These are phyloP conservation scores for Penicillium cinerascens DNA, from an alignment of 495 filamentous ascomycete genomes.

Conservation along the genomic window DNA sequence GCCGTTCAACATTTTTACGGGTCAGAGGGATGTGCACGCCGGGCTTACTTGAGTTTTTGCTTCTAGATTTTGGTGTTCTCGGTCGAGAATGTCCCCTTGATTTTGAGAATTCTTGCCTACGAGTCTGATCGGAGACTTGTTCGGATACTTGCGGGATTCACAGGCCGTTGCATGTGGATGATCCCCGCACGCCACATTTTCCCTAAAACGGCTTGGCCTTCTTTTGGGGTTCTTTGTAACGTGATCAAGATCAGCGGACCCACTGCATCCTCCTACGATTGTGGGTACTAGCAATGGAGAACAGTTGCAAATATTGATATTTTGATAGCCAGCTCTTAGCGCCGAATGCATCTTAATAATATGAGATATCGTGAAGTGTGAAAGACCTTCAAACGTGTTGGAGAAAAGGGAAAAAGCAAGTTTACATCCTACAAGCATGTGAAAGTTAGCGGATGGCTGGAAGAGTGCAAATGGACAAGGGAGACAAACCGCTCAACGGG, in stretches of 20 bases:
- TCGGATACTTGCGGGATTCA: too few species aligned
- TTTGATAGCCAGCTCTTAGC: conserved; percentile 18
- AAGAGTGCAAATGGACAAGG: background rate
- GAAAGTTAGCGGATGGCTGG: conserved; percentile 1
- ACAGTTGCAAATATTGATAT: conserved; percentile 1
- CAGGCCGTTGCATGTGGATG: background rate
- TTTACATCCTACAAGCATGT: conserved; percentile 23
- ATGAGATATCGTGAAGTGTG: conserved; percentile 5
- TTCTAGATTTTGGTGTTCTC: background rate
- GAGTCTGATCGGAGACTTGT: background rate
- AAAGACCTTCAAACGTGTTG: conserved; percentile 1
- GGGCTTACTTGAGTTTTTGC: background rate
- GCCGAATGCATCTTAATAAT: conserved; percentile 19
- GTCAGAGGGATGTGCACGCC: background rate
- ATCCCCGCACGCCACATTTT: background rate
- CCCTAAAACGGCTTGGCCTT: too few species aligned
- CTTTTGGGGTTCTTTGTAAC: background rate
- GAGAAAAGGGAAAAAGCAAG: background rate
- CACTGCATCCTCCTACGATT: background rate
- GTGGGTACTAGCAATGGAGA: background rate
- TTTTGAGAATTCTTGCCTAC: background rate
- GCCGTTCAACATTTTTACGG: background rate
- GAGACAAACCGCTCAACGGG: conserved; percentile 62
- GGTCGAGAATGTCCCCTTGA: background rate
- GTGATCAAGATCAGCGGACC: background rate